These are phyloP conservation scores for Calonectria leucothoes DNA, from an alignment of 2,329 filamentous ascomycete species.

Conservation along the genomic window DNA sequence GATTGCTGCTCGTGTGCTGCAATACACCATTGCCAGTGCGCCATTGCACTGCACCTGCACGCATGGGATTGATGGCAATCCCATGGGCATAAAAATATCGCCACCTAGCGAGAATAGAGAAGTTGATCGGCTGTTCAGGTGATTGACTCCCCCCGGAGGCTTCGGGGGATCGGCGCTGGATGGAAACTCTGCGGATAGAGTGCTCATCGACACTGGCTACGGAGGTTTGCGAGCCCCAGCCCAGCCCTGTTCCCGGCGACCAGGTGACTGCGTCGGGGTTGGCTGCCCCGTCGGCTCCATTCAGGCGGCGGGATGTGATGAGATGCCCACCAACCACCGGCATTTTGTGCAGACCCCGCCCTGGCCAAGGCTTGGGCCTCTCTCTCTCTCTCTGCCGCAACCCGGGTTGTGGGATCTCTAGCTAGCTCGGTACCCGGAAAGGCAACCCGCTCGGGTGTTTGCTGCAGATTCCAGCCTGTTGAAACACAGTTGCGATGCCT, in stretches of 20 bases:
- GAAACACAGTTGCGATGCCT: background rate
- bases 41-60: background rate
- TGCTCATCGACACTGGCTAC: background rate
- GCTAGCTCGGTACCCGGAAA: too few species aligned
- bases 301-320: background rate
- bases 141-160: background rate
- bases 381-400: background rate
- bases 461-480: background rate
- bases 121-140: background rate
- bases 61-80: background rate
- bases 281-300: background rate
- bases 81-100: background rate
- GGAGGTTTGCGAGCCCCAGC: background rate
- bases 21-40: background rate
- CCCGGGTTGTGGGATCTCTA: background rate
- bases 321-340: background rate
- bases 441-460: background rate
- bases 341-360: conserved; percentile 1
- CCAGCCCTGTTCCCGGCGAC: background rate
- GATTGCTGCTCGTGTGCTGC: background rate
- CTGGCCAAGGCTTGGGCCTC: background rate
- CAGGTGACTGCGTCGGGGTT: background rate
- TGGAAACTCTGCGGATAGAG: background rate
- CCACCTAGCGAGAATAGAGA: background rate
- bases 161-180: background rate